Evolutionary conservation across 2,329 filamentous ascomycete species (phyloP).

Genomic region (Arachnomyces sp.): DNA sequence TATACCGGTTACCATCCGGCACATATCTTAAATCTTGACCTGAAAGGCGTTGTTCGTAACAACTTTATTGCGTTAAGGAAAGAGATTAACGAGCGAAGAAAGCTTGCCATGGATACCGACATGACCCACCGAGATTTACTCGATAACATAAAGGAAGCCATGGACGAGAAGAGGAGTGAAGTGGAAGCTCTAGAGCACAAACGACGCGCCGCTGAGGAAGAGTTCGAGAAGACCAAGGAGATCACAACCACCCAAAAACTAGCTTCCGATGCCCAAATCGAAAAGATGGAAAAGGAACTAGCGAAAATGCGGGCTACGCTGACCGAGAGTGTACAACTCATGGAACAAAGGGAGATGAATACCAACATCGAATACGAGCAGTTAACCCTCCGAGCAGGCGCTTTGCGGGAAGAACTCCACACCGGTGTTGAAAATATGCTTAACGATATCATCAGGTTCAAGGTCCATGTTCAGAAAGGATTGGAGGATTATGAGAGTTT

Average conservation of each 20-base stretch:
- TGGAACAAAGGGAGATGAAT: slow-evolving; percentile 94
- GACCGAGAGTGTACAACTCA: slow-evolving; percentile 77
- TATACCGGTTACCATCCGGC: slow-evolving; percentile 83
- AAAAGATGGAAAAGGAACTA: slow-evolving; percentile 98
- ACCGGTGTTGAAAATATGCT: slow-evolving; percentile 93
- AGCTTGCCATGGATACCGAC: slow-evolving; percentile 75
- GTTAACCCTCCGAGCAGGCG: slow-evolving; percentile 71
- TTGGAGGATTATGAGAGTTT: slow-evolving; percentile 93
- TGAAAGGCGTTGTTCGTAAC: slow-evolving; percentile 73
- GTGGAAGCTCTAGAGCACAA: slow-evolving; percentile 87
- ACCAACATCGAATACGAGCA: slow-evolving; percentile 96
- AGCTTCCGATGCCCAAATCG: slow-evolving; percentile 84
- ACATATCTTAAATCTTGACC: slow-evolving; percentile 80
- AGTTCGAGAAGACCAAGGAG: slow-evolving; percentile 91
- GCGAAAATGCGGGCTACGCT: slow-evolving; percentile 80
- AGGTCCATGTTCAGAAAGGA: slow-evolving; percentile 88
- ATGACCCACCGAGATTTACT: slow-evolving; percentile 91
- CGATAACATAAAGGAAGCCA: slow-evolving; percentile 90
- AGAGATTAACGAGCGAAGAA: slow-evolving; percentile 84
- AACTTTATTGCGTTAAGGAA: slow-evolving; percentile 73
- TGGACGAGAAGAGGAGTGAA: slow-evolving; percentile 89
- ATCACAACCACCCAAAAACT: slow-evolving; percentile 79
- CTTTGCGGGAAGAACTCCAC: slow-evolving; percentile 92
- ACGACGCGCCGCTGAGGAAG: slow-evolving; percentile 79
- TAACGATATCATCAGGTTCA: slow-evolving; percentile 97